Conservation (phyloP, 495 filamentous ascomycete genomes). For the Penicillium verhagenii region DNA sequence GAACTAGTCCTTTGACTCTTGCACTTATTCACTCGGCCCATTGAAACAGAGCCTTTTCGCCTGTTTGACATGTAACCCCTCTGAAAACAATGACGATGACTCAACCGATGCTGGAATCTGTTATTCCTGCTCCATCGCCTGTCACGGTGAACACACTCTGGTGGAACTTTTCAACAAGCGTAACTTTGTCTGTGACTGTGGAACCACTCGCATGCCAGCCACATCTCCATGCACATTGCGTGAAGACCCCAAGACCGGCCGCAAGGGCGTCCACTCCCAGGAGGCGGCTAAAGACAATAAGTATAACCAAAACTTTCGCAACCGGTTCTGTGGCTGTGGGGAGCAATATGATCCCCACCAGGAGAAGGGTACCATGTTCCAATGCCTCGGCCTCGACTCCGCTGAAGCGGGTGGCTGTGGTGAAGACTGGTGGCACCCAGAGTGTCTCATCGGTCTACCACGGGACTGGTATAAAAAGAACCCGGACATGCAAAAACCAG, state of each 20-base stretch:
- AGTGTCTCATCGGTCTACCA: slow-evolving; percentile 81
- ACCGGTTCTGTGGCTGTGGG: slow-evolving; percentile 87
- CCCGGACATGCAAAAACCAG: slow-evolving; percentile 37
- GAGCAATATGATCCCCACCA: slow-evolving; percentile 79
- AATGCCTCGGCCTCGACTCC: slow-evolving; percentile 84
- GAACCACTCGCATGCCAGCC: slow-evolving; percentile 73
- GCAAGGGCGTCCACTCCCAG: slow-evolving; percentile 77
- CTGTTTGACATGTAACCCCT: slow-evolving; percentile 89
- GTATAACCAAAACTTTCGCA: slow-evolving; percentile 94
- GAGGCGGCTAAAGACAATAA: slow-evolving; percentile 68
- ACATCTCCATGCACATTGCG: slow-evolving; percentile 74
- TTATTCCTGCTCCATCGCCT: slow-evolving; percentile 94
- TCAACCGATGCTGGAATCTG: slow-evolving; percentile 82
- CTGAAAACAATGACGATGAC: slow-evolving; percentile 54
- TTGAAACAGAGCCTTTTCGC: slow-evolving; percentile 85
- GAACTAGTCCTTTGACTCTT: slow-evolving; percentile 79
- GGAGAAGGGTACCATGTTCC: slow-evolving; percentile 99
- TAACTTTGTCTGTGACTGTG: slow-evolving; percentile 95
- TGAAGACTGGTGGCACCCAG: slow-evolving; percentile 99
- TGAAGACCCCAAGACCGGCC: slow-evolving; percentile 67
- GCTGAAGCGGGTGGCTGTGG: slow-evolving; percentile 84
- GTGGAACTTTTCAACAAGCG: slow-evolving; percentile 97
- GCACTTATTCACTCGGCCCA: slow-evolving; percentile 81
- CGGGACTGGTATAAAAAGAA: slow-evolving; percentile 46
- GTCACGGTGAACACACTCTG: slow-evolving; percentile 90